Conservation (phyloP, 805 yeast species). For the Candida odintsovae region DNA sequence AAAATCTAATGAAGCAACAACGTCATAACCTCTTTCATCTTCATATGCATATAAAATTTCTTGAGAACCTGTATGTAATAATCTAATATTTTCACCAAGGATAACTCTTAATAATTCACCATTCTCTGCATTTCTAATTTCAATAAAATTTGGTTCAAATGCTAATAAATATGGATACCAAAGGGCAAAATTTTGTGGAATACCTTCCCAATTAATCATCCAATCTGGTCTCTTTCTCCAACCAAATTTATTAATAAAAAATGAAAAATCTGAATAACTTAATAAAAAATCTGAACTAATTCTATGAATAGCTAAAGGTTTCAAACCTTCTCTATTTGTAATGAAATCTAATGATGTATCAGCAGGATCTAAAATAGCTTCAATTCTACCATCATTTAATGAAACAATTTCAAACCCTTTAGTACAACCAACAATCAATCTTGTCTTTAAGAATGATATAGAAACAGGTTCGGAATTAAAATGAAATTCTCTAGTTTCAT, state of each 20-base stretch:
- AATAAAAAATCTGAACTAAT: constrained; percentile 83
- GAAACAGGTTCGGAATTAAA: constrained; percentile 90
- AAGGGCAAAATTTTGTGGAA: constrained; percentile 85
- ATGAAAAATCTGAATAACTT: constrained; percentile 89
- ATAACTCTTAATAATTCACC: constrained; percentile 85
- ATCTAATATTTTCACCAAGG: constrained; percentile 85
- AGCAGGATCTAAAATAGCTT: constrained; percentile 92
- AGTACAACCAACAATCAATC: constrained; percentile 91
- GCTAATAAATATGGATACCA: constrained; percentile 93
- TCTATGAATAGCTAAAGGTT: constrained; percentile 88
- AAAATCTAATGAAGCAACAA: constrained; percentile 87
- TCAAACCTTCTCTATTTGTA: constrained; percentile 70
- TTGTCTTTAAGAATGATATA: constrained; percentile 82
- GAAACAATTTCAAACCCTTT: constrained; percentile 95
- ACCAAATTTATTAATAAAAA: constrained; percentile 90
- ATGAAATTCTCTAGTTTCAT: constrained; percentile 65
- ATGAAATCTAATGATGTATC: constrained; percentile 96
- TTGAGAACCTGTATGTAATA: constrained; percentile 84
- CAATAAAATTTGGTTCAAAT: constrained; percentile 86
- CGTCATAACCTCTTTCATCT: constrained; percentile 84
- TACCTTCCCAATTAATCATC: constrained; percentile 96
- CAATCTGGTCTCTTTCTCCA: constrained; percentile 94
- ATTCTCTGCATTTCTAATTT: constrained; percentile 84
- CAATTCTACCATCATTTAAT: constrained; percentile 76
- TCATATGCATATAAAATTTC: constrained; percentile 92